Base-by-base conservation (phyloP, 2,329 filamentous ascomycete genomes). In the Botrytis squamosa region DNA sequence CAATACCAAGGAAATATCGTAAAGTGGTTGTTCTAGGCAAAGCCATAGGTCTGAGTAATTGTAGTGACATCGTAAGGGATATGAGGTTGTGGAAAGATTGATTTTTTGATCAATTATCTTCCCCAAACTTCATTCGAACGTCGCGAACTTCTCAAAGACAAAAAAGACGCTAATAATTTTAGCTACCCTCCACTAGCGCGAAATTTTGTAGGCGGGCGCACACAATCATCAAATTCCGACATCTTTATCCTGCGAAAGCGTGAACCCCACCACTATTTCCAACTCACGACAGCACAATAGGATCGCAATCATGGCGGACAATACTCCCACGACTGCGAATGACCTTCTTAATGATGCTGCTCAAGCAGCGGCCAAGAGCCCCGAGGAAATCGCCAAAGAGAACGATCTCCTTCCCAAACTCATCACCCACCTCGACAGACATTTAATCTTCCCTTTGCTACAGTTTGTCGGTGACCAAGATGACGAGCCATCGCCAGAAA, bases 391-490 rank as follows among this genome's bases (percentile, higher is more conserved):
- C 74, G 83, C 84, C 77, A 85, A 85, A 78, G 85, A 85, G 78
- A 83, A 84, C 65, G 83, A 83, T 72, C 79, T 98, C 77, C 89
- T 98, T 80, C 93, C 94, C 80, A 94, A 95, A 85, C 87, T 99
- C 81, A 92, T 98, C 82, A 91, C 91, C 79, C 91, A 97, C 84
- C 93, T 99, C 84, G 96, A 98, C 87, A 91, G 96, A 79, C 96
- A 99, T 84, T 88, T 99, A 80, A 93, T 98, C 82, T 99, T 97
- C 86, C 96, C 96, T 78, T 89, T 99, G 77, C 91, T 99, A 82
- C 95, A 98, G 86, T 98, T 97, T 84, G 88, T 92, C 81, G 91
- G 91, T 81, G 91, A 92, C 82, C 91, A 93, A 83, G 92, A 97
- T 78, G 91, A 94, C 83, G 92, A 94, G 81, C 89, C 88, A 84